phyloP scores from a whole-genome alignment of 257 asterid genomes.

The Salvia rosmarinus region DNA sequence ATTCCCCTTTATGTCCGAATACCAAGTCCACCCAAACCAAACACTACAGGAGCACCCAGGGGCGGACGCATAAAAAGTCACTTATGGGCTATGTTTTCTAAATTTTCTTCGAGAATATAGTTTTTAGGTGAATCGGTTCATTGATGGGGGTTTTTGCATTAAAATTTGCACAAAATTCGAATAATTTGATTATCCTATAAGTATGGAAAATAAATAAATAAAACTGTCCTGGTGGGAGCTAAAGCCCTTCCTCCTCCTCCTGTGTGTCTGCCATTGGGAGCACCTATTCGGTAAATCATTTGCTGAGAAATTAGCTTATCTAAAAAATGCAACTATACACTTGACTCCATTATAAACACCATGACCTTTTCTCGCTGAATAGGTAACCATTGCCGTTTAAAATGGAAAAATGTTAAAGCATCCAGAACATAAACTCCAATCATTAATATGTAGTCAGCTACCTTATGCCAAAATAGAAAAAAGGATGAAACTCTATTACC shows the following conservation, averaged over 20 bases:
- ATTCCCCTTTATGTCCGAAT: not conserved
- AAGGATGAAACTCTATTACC: not conserved
- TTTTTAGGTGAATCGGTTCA: no score
- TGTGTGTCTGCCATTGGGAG: no score
- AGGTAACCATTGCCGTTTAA: not conserved
- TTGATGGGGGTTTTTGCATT: no score
- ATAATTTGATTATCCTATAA: no score
- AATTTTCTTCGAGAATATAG: no score
- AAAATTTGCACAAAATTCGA: no score
- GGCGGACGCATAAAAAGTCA: no score
- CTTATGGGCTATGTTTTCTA: no score
- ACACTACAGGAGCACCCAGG: slow-evolving; percentile 14
- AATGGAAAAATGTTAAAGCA: not conserved
- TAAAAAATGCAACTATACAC: not conserved
- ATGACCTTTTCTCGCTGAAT: not conserved
- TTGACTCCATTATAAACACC: slow-evolving; percentile 9
- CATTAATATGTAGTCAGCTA: slow-evolving; percentile 4
- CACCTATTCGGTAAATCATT: no score
- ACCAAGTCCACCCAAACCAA: slow-evolving; percentile 1
- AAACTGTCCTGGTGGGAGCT: no score
- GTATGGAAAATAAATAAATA: no score
- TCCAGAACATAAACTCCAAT: not conserved
- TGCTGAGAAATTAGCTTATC: not conserved
- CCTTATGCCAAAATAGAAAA: not conserved
- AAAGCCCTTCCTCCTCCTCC: no score